Base-by-base conservation (phyloP, 306 rosid genomes). In the Cucumis melo region DNA sequence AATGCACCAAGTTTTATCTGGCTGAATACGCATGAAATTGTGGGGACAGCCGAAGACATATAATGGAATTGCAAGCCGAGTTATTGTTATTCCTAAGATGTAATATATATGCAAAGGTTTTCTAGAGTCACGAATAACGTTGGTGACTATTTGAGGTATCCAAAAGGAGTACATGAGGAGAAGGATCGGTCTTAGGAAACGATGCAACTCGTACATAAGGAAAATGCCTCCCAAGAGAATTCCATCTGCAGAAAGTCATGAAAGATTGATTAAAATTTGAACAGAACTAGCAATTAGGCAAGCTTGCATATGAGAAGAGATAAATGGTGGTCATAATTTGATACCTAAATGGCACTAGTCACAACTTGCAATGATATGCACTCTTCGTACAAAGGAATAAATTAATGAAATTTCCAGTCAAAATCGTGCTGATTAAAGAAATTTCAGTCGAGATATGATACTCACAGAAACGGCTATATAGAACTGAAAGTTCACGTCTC, bases 391-490 rank as follows among this genome's bases (percentile, higher is more conserved):
- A 65, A 38, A 36, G n/a, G 54, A 42, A 20, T 4, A 41, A 4
- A 39, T 66, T 39, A 4, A 68, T 44, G 56, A 68, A 21, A 4
- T 44, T 68, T 44, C 57, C 55, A 68, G 75, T 68, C 21, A 16
- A 46, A 46, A 70, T 48, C 75, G 7, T 46, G 50, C 41, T 78
- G 57, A 48, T 9, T 58, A 77, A 14, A 70, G 78, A 70, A 48
- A 62, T 48, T 1, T 29, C 58, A 41, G 70, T 32, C 23, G 53
- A 44, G 17, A 27, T 75, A 76, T 29, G 55, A 48, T 71, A 88
- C 99, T 92, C 86, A 94, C 99, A 94, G 88, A 94, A 94, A 82
- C 97, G 99, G 74, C 95, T 91, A 81, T 94, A 94, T 46, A 94
- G 82, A 88, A 94, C 92, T 10, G 99, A 94, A 73, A 94, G 96